phyloP scores from a whole-genome alignment of 495 filamentous ascomycete genomes.

The Pseudoneurospora amorphoporcata region DNA sequence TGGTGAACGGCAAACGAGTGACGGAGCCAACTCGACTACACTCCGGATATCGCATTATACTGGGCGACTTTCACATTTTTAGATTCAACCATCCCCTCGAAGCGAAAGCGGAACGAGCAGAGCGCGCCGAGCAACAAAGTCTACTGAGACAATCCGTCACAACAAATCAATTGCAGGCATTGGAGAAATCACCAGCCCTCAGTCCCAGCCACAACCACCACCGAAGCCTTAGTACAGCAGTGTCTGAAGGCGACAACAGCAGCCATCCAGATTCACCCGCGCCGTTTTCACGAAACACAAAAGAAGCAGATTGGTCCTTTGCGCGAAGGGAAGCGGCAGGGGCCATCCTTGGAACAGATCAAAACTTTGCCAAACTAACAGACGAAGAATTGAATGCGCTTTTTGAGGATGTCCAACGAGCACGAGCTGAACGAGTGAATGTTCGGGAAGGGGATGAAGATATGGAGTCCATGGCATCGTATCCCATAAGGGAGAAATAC shows the following conservation, averaged over 20 bases:
- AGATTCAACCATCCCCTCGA: slow-evolving; percentile 97
- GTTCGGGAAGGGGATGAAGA: slow-evolving; percentile 77
- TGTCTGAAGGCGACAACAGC: slow-evolving; percentile 49
- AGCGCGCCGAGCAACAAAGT: slow-evolving; percentile 49
- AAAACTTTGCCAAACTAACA: slow-evolving; percentile 76
- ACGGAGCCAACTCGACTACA: slow-evolving; percentile 72
- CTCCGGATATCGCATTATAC: slow-evolving; percentile 88
- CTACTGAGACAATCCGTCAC: slow-evolving; percentile 81
- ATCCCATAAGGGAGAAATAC: slow-evolving; percentile 87
- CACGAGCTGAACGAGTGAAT: slow-evolving; percentile 67
- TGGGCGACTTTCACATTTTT: slow-evolving; percentile 99
- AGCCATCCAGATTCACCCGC: slow-evolving; percentile 74
- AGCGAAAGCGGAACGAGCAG: slow-evolving; percentile 82
- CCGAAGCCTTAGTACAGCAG: slow-evolving; percentile 61
- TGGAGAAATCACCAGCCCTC: slow-evolving; percentile 39
- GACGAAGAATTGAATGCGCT: slow-evolving; percentile 93
- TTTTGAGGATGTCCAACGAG: slow-evolving; percentile 88
- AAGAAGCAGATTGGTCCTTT: slow-evolving; percentile 94
- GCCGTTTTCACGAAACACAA: slow-evolving; percentile 50
- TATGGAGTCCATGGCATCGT: slow-evolving; percentile 78
- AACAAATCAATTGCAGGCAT: slow-evolving; percentile 57
- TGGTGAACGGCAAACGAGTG: slow-evolving; percentile 92
- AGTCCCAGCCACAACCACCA: slow-evolving; percentile 66
- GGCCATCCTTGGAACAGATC: slow-evolving; percentile 83
- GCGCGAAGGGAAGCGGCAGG: slow-evolving; percentile 85